Evolutionary conservation across 73 alveolate species (phyloP), one percentile per base, ranked within the genome.

Genomic region (Uronychia setigera): DNA sequence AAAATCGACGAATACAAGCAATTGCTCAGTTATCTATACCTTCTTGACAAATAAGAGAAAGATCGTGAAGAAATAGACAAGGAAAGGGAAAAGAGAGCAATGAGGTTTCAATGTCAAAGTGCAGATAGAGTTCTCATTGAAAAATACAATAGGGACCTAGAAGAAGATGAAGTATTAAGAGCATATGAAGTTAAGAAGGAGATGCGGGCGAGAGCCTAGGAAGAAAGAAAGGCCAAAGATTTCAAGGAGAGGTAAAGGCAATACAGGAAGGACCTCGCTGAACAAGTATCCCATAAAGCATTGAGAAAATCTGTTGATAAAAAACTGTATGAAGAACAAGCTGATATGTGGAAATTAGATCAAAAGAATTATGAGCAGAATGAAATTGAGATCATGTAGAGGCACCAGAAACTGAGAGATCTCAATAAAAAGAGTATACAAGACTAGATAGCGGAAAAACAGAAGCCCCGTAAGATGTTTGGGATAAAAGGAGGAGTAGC

Each of bases 281-380:
- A 84, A 59, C 79, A 88, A 35, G 82, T 88, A 78, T 78, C 85
- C 25, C 91, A 88, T 35, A 88, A 88, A 84, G 76, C 74, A 32
- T 57, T 34, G 35, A 67, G 87, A 84, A 86, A 88, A 77, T 31
- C 31, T 26, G 29, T 34, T n/a, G 94, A 88, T 0, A 88, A 84
- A 67, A 80, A 46, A 5, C 80, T 83, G 19, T 30, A 35, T 31
- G 91, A 83, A 19, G 88, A 88, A 77, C 88, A 88, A 57, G 94
- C 94, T 14, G 76, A n/a, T 60, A 88, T 88, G 94, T 88, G 94
- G 94, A 84, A 88, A 32, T 26, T 32, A 1, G 94, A 88, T 46
- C 31, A 74, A 31, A 75, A 78, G 29, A 89, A 88, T 31, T 88
- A 83, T 79, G 28, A 13, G 11, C 79, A 84, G 60, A 86, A 83